phyloP scores from a whole-genome alignment of 192 early-diverging fungal species.

The Diversispora epigaea region DNA sequence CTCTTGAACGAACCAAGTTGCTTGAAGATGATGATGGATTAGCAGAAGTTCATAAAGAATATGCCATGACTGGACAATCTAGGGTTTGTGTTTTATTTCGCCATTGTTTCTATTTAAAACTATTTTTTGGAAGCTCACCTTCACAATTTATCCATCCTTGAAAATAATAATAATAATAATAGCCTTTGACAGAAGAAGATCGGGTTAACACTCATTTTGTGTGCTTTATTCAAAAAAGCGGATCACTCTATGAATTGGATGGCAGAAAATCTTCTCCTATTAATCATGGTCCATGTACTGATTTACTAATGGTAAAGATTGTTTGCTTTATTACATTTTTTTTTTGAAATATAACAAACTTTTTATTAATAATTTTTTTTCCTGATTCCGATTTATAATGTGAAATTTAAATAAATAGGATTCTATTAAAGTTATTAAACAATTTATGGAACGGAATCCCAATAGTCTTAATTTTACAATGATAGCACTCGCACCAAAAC shows the following conservation, averaged over 20 bases:
- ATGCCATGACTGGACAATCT: slow-evolving; percentile 67
- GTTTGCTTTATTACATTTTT: not conserved
- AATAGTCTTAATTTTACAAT: slow-evolving; percentile 64
- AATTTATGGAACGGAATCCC: slow-evolving; percentile 70
- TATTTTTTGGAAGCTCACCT: not conserved
- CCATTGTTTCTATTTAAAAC: not conserved
- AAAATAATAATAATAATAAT: not conserved
- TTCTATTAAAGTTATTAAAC: slow-evolving; percentile 56
- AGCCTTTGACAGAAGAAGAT: slow-evolving; percentile 68
- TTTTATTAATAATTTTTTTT: slow-evolving; percentile 4
- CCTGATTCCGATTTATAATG: too few species aligned
- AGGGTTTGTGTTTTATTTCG: slow-evolving; percentile 33
- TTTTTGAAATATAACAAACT: not conserved
- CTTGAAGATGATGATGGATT: slow-evolving; percentile 65
- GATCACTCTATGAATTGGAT: slow-evolving; percentile 85
- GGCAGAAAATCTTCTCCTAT: slow-evolving; percentile 80
- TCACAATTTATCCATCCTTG: not conserved
- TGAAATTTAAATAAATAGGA: slow-evolving; percentile 36
- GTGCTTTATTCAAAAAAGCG: slow-evolving; percentile 77
- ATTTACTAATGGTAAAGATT: slow-evolving; percentile 56
- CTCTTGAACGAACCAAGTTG: slow-evolving; percentile 69
- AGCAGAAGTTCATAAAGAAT: slow-evolving; percentile 54
- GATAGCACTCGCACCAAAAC: slow-evolving; percentile 53
- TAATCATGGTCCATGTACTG: slow-evolving; percentile 69
- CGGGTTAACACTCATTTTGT: slow-evolving; percentile 84